Evolutionary conservation across 805 yeast species (phyloP).

Genomic region (Ogataea siamensis): DNA sequence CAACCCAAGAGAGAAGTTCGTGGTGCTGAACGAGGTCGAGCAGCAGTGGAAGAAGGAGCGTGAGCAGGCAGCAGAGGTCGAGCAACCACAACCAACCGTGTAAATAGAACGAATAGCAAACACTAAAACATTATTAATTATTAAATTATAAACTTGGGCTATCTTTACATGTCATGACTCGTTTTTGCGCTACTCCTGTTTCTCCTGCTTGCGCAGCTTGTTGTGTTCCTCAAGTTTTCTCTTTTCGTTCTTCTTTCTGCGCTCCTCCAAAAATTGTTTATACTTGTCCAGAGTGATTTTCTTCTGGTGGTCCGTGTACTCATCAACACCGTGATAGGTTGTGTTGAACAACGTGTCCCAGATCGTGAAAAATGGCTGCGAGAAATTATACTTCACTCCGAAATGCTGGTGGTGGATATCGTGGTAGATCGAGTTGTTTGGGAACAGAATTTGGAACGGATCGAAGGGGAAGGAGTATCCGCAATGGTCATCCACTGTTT

Average conservation of each 20-base stretch:
- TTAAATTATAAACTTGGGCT: neutral
- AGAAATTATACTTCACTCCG: constrained; percentile 89
- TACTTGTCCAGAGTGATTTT: constrained; percentile 67
- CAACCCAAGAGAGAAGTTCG: constrained; percentile 65
- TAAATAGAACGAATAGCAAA: constrained; percentile 6
- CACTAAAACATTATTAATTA: neutral
- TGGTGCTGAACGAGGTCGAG: constrained; percentile 60
- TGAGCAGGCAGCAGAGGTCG: constrained; percentile 5
- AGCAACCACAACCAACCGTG: constrained; percentile 6
- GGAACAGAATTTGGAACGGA: constrained; percentile 85
- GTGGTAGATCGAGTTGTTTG: constrained; percentile 93
- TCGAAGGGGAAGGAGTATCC: constrained; percentile 95
- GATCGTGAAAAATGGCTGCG: constrained; percentile 93
- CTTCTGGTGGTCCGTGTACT: constrained; percentile 63
- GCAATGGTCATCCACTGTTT: constrained; percentile 98
- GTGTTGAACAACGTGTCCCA: constrained; percentile 84
- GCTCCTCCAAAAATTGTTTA: constrained; percentile 50
- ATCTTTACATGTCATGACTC: constrained; percentile 6
- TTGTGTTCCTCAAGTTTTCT: constrained; percentile 2
- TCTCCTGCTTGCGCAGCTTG: constrained; percentile 1
- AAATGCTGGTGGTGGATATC: constrained; percentile 97
- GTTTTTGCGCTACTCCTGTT: constrained; percentile 1
- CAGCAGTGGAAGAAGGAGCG: constrained; percentile 30
- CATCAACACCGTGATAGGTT: constrained; percentile 63
- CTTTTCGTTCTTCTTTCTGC: constrained; percentile 26